Conservation (phyloP, 805 yeast species). For the Candida quercuum region DNA sequence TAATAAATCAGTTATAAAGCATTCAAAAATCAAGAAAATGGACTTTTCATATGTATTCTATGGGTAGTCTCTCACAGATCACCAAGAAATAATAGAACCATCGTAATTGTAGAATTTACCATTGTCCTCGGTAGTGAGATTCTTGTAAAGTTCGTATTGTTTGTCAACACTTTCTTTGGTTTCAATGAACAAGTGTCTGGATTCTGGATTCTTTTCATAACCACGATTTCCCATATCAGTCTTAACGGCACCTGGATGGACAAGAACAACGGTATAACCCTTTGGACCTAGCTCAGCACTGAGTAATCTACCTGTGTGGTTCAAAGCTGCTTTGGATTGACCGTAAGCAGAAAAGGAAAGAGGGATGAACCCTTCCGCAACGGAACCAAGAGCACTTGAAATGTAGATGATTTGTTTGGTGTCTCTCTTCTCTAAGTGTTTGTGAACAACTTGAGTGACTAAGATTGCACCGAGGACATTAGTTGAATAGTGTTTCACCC, state of each 20-base stretch:
- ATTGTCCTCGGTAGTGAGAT: slow-evolving; percentile 18
- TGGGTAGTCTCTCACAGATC: too few species aligned
- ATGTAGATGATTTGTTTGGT: slow-evolving; percentile 24
- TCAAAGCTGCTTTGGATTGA: slow-evolving; percentile 33
- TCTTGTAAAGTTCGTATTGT: slow-evolving; percentile 14
- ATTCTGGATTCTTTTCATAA: slow-evolving; percentile 1
- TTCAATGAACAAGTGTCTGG: slow-evolving; percentile 5
- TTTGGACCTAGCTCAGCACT: slow-evolving; percentile 22
- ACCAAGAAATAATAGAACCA: slow-evolving; percentile 11
- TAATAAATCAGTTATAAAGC: too few species aligned
- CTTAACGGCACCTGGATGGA: slow-evolving; percentile 35
- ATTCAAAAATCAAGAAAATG: too few species aligned
- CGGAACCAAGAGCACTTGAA: slow-evolving; percentile 24
- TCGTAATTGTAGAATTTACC: slow-evolving; percentile 24
- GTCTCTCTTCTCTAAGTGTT: slow-evolving; percentile 16
- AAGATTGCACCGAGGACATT: slow-evolving; percentile 24
- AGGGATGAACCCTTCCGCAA: slow-evolving; percentile 11
- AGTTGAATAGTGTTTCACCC: slow-evolving; percentile 13
- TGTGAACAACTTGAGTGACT: slow-evolving; percentile 15
- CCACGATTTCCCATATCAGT: slow-evolving; percentile 26
- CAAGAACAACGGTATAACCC: slow-evolving; percentile 25
- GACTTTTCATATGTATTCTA: too few species aligned
- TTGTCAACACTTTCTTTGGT: slow-evolving; percentile 22
- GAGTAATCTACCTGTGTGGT: slow-evolving; percentile 25
- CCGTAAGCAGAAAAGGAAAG: slow-evolving; percentile 28